A percentile compares a stretch with the other conserved stretches of the same genome.
Evolutionary conservation across 352 stramenopile species (phyloP).

Genomic region (Phytophthora cactorum): DNA sequence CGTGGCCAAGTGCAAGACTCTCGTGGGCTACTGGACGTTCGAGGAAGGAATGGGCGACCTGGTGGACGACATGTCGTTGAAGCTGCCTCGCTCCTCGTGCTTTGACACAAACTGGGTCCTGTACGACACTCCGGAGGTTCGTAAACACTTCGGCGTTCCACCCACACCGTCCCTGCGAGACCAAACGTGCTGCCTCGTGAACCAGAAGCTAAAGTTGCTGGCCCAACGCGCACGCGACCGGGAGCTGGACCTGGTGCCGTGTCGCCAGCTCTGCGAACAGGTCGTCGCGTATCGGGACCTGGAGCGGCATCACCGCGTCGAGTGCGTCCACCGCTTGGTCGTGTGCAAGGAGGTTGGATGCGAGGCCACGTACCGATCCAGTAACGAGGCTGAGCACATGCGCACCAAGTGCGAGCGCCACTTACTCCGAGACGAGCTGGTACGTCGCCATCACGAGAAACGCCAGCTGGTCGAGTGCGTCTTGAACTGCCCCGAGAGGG

Average conservation of each 20-base stretch:
- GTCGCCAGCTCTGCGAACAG: slow-evolving; percentile 53
- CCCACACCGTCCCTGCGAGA: slow-evolving; percentile 70
- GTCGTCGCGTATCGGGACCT: slow-evolving; percentile 42
- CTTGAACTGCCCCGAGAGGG: slow-evolving; percentile 41
- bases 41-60: slow-evolving; percentile 76
- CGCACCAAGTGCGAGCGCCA: slow-evolving; percentile 44
- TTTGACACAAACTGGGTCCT: slow-evolving; percentile 54
- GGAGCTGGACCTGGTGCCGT: slow-evolving; percentile 44
- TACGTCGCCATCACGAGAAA: slow-evolving; percentile 43
- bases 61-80: slow-evolving; percentile 75
- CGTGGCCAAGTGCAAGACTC: slow-evolving; percentile 40
- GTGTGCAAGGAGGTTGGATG: slow-evolving; percentile 61
- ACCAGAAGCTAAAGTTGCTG: slow-evolving; percentile 70
- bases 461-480: slow-evolving; percentile 51
- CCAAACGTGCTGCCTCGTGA: slow-evolving; percentile 70
- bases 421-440: slow-evolving; percentile 48
- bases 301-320: slow-evolving; percentile 56
- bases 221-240: slow-evolving; percentile 62
- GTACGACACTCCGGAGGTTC: slow-evolving; percentile 53
- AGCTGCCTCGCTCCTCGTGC: slow-evolving; percentile 51
- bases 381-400: slow-evolving; percentile 40
- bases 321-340: slow-evolving; percentile 61
- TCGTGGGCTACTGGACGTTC: slow-evolving; percentile 78
- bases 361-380: slow-evolving; percentile 39
- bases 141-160: slow-evolving; percentile 55